Evolutionary conservation across 2,329 filamentous ascomycete species (phyloP), one percentile per base, ranked within the genome.

Genomic region (Penicillium corylophilum): DNA sequence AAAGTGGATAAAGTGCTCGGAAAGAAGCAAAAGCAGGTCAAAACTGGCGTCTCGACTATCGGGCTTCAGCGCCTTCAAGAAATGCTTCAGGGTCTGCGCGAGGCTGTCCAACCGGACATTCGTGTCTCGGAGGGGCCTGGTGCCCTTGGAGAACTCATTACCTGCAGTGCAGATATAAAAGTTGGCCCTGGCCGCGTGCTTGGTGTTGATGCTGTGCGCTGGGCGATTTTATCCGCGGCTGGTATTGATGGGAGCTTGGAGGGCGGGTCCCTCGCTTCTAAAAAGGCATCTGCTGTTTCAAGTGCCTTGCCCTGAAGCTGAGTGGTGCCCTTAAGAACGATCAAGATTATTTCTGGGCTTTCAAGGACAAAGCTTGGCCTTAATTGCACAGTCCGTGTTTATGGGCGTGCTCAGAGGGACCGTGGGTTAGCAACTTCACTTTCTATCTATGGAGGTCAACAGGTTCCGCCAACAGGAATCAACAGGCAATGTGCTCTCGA

Each of bases 221-320:
- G 82, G 79, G 82, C 85, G 2, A 80, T 88, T 46, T 64, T 89
- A 54, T 77, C 78, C 56, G 85, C 86, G 36, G 81, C 80, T 50
- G 83, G 82, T 2, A 68, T 86, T 61, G 80, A 83, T 53, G 66
- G 64, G 26, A 70, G 61, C 46, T 62, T 73, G 28, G 62, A 67
- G 45, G 56, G 53, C 20, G 58, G 56, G 5, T 40, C 44, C 6
- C 54, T 48, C 23, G 51, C 55, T 18, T 43, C 46, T 42, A 40
- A 35, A 12, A 39, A 38, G 8, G 4, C 24, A 10, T 29, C 40
- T 36, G 35, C 29, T 31, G 39, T n/a, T 23, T 23, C 39, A 1
- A 41, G 5, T 15, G 20, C 15, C 5, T 41, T 41, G 20, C 22
- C 22, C 7, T 41, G 22, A 41, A 13, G 39, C n/a, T 26, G 20